Evolutionary conservation across 2,329 filamentous ascomycete genomes (phyloP).

Genomic region (Pyricularia pennisetigena): DNA sequence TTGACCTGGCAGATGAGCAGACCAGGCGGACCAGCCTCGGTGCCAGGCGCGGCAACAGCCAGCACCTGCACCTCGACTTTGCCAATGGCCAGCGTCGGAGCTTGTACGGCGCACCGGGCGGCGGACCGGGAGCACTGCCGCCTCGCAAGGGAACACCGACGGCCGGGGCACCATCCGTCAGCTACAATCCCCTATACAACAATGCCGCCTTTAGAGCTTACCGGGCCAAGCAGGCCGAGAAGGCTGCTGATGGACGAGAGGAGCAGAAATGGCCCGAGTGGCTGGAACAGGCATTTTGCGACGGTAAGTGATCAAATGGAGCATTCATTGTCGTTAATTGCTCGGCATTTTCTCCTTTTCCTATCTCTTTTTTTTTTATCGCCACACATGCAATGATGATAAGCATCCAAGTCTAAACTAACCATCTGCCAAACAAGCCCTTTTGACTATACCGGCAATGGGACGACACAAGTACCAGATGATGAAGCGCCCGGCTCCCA

Average conservation of each 20-base stretch:
- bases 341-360: not conserved
- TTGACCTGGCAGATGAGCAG: not conserved
- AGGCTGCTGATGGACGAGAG: conserved; percentile 41
- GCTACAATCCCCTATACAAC: conserved; percentile 48
- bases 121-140: not conserved
- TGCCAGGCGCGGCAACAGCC: conserved; percentile 31
- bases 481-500: conserved; percentile 22
- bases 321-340: not conserved
- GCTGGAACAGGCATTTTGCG: conserved; percentile 57
- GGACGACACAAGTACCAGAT: conserved; percentile 57
- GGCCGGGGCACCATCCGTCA: not conserved
- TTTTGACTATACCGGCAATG: conserved; percentile 56
- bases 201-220: conserved; percentile 57
- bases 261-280: conserved; percentile 53
- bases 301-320: conserved; percentile 38
- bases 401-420: conserved; percentile 10
- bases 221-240: conserved; percentile 53
- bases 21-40: conserved; percentile 13
- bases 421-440: conserved; percentile 31
- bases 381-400: not conserved
- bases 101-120: not conserved
- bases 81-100: not conserved
- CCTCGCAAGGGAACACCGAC: not conserved
- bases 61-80: conserved; percentile 11
- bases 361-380: not conserved